Evolutionary conservation across 1,139 yeast genomes (phyloP), one percentile per base, ranked within the genome.

Genomic region (Chernovozyma aurita): DNA sequence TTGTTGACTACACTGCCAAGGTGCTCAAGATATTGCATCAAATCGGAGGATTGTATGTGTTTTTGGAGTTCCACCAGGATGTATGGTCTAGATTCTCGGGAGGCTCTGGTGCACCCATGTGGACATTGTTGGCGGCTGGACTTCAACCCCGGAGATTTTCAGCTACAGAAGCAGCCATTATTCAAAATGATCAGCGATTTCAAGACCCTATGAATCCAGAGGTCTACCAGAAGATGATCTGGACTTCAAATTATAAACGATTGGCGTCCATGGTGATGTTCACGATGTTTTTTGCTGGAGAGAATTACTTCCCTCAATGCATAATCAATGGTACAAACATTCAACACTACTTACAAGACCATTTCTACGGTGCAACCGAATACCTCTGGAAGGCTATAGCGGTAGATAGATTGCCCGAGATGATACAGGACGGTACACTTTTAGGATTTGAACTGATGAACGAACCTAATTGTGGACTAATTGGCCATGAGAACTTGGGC

Each of bases 111-210:
- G 95, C 97, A 4, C 97, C 97, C 0, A 50, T 86, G 58, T 90
- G 97, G 97, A 88, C 97, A 0, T 61, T 87, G n/a, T 82, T 85
- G 50, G 94, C 95, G n/a, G 95, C 94, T 3, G 97, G 97, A 1
- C 63, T 90, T 36, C 78, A 90, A 37, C 97, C 97, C 0, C 63
- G 58, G 18, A 59, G 75, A n/a, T 85, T 90, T 50, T 57, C 70
- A 1, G 65, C 44, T 1, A 83, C 90, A 0, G 83, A 81, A 43
- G 94, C 95, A 1, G 87, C 95, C 0, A 61, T 85, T 12, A 52
- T 85, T n/a, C 95, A 85, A 49, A 80, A 81, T 47, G 69, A 67
- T 28, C 49, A 65, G 1, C 46, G 63, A 17, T 68, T 53, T 42
- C 59, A 57, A 20, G 47, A 45, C 24, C 43, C 45, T 3, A 42